phyloP scores from a whole-genome alignment of 306 rosid genomes.

The Arachis stenosperma region DNA sequence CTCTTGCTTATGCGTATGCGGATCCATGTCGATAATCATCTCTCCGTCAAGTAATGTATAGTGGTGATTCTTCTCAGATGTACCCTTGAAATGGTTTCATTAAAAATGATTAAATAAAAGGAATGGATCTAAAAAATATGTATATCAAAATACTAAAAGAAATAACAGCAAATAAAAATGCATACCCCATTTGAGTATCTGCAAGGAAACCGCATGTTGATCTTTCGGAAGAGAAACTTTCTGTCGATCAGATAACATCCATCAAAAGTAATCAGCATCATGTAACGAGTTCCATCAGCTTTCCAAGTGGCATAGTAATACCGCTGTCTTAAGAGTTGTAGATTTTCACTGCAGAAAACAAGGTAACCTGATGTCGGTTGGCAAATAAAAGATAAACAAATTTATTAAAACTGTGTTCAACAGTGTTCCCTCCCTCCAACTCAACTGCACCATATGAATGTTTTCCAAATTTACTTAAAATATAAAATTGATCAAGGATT shows the following conservation, averaged over 20 bases:
- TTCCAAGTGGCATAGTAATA: conserved; percentile 99
- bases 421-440: conserved; percentile 14
- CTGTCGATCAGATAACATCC: conserved; percentile 95
- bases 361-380: conserved; percentile 21
- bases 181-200: conserved; percentile 74
- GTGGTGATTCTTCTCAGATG: conserved; percentile 83
- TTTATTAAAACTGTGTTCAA: not conserved
- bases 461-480: conserved; percentile 27
- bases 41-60: conserved; percentile 95
- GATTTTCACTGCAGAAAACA: conserved; percentile 70
- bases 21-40: conserved; percentile 89
- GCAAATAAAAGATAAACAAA: conserved; percentile 24
- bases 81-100: conserved; percentile 54
- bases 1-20: conserved; percentile 83
- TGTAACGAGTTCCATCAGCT: conserved; percentile 98
- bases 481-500: conserved; percentile 12
- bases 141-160: conserved; percentile 11
- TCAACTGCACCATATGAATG: conserved; percentile 15
- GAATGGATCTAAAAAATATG: conserved; percentile 19
- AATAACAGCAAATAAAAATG: conserved; percentile 33
- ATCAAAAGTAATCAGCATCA: conserved; percentile 88
- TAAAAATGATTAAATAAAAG: conserved; percentile 12
- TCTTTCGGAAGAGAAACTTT: conserved; percentile 76
- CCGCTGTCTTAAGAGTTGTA: conserved; percentile 89
- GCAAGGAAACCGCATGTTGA: conserved; percentile 98